Evolutionary conservation across 1,284 basidiomycete species (phyloP).

Genomic region (Puccinia coronata): DNA sequence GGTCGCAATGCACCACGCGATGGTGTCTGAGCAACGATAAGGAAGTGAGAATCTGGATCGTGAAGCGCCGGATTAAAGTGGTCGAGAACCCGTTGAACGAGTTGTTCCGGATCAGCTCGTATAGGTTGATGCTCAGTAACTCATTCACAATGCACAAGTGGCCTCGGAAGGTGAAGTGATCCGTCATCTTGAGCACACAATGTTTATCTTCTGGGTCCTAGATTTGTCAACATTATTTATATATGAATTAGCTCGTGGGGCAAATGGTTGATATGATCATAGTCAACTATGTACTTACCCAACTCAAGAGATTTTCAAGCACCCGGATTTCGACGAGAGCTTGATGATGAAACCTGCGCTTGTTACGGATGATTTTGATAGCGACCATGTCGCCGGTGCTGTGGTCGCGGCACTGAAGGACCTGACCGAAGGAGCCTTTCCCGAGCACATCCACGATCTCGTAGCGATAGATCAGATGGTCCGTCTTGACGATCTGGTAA

Average conservation of each 20-base stretch:
- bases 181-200: slow-evolving; percentile 96
- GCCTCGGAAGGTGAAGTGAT: slow-evolving; percentile 96
- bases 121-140: slow-evolving; percentile 94
- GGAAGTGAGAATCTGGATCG: slow-evolving; percentile 88
- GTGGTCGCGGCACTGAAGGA: slow-evolving; percentile 93
- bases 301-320: slow-evolving; percentile 90
- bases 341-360: slow-evolving; percentile 98
- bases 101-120: slow-evolving; percentile 99
- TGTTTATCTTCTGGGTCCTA: slow-evolving; percentile 95
- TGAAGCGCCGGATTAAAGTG: slow-evolving; percentile 89
- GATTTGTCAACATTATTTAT: neutral
- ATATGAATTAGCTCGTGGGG: slow-evolving; percentile 2
- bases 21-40: slow-evolving; percentile 91
- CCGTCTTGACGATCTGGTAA: slow-evolving; percentile 83
- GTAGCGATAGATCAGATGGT: slow-evolving; percentile 95
- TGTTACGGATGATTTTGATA: slow-evolving; percentile 99
- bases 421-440: slow-evolving; percentile 98
- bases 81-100: slow-evolving; percentile 97
- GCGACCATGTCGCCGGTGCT: slow-evolving; percentile 94
- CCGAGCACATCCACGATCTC: slow-evolving; percentile 89
- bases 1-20: slow-evolving; percentile 97
- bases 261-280: neutral
- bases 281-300: slow-evolving; percentile 66
- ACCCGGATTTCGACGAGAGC: slow-evolving; percentile 99
- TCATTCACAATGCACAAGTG: slow-evolving; percentile 99